Base-by-base conservation (phyloP, 768 basidiomycete species). In the Lactarius akahatsu region DNA sequence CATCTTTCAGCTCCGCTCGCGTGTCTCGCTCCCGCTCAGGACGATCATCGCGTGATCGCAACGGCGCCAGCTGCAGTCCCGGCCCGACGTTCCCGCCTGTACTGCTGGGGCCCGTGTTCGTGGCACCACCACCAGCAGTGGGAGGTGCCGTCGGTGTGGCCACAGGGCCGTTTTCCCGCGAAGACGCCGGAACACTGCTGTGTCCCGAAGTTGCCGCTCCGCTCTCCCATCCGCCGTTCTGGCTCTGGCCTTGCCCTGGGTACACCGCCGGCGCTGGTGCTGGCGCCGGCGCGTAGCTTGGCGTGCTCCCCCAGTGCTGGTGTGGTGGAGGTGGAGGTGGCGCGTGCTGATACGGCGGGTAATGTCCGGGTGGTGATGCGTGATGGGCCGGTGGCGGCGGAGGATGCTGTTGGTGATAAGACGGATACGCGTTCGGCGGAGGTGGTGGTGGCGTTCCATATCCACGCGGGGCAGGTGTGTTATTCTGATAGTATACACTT, bases 51-150 rank as follows among this genome's bases (percentile, higher is more conserved):
- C 57, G 61, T 8, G 50, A 10, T 18, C 67, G 60, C 54, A 70
- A 57, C 23, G 69, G 69, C 5, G 69, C 61, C 3, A 70, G 59
- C 45, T 65, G 67, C 8, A 70, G 43, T 2, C 69, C 62, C 16
- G 66, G 66, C 43, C 58, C 55, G 15, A 54, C 61, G 36, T 38
- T 50, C 15, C 7, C 56, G 26, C 38, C 20, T 0, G 59, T 16
- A 6, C 38, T 7, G 13, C 34, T 36, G 18, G 23, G 15, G 30
- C 9, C 55, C 18, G 68, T 11, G 32, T 30, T 57, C 36, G 41
- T 28, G 16, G 34, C 36, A 13, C 18, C 2, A 7, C 18, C 16
- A 16, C 18, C 41, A 34, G 43, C 9, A 38, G 36, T 13, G 13
- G 61, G 30, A 6, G 63, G 57, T 8, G 67, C 34, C 4, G 56